phyloP scores from a whole-genome alignment of 2,329 filamentous ascomycete genomes.

The Diplodia intermedia region DNA sequence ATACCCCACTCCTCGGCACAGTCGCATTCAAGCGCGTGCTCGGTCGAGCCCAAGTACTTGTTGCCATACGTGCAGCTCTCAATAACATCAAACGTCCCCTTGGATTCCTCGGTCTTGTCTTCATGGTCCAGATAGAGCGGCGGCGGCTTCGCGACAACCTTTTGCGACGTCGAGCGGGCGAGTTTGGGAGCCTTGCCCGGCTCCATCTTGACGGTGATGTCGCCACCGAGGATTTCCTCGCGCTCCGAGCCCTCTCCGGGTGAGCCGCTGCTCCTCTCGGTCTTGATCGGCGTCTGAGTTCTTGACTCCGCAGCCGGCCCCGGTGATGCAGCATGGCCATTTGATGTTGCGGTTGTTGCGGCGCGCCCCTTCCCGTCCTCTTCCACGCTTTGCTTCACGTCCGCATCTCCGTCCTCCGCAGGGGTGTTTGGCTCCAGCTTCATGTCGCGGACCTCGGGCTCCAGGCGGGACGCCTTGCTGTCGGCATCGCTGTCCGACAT shows the following conservation, averaged over 20 bases:
- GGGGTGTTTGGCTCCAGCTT: slow-evolving; percentile 52
- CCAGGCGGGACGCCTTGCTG: slow-evolving; percentile 47
- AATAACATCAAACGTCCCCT: slow-evolving; percentile 78
- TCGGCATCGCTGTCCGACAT: slow-evolving; percentile 51
- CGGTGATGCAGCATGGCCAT: slow-evolving; percentile 35
- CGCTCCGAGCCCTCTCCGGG: slow-evolving; percentile 50
- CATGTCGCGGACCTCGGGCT: slow-evolving; percentile 55
- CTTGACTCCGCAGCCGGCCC: slow-evolving; percentile 34
- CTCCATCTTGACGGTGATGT: slow-evolving; percentile 68
- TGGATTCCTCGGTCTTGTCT: slow-evolving; percentile 79
- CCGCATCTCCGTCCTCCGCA: slow-evolving; percentile 38
- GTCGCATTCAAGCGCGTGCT: slow-evolving; percentile 94
- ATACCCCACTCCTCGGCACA: slow-evolving; percentile 94
- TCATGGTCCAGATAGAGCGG: slow-evolving; percentile 76
- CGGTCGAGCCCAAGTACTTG: slow-evolving; percentile 88
- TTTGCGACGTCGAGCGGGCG: slow-evolving; percentile 76
- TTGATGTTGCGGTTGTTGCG: slow-evolving; percentile 35
- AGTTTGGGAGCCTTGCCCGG: slow-evolving; percentile 73
- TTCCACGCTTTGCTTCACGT: slow-evolving; percentile 40
- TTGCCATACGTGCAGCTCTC: slow-evolving; percentile 87
- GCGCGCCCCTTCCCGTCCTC: slow-evolving; percentile 36
- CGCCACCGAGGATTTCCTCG: slow-evolving; percentile 65
- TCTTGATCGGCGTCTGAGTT: slow-evolving; percentile 36
- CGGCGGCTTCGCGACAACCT: slow-evolving; percentile 67
- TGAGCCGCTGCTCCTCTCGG: slow-evolving; percentile 44